Percentiles rank a stretch among this genome's conserved stretches.
These are phyloP conservation scores for Rhizopogon vulgaris DNA, from an alignment of 768 basidiomycete species.

Conservation along the genomic window DNA sequence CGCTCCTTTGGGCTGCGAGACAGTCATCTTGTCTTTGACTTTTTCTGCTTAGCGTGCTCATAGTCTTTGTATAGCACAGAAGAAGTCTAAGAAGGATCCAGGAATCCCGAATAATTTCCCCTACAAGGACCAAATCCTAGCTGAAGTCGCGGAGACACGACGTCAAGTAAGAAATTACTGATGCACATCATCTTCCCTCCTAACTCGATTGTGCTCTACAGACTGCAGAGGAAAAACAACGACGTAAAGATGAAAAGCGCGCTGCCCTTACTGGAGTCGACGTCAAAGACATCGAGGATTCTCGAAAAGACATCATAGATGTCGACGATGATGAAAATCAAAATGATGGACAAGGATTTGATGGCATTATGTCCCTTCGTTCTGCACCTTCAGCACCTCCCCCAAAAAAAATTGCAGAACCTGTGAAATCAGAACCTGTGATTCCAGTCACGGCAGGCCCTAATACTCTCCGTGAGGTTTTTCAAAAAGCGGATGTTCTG, in stretches of 20 bases:
- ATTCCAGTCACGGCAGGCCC: conserved; percentile 23
- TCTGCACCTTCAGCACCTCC: not conserved
- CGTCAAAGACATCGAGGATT: conserved; percentile 19
- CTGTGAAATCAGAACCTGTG: conserved; percentile 5
- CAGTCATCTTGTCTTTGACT: not conserved
- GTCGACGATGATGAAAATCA: conserved; percentile 25
- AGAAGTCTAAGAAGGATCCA: conserved; percentile 64
- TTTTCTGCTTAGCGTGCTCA: conserved; percentile 5
- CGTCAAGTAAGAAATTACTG: conserved; percentile 45
- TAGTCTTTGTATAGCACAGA: conserved; percentile 45
- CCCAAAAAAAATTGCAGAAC: not conserved
- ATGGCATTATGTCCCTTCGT: conserved; percentile 31
- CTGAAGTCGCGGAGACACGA: conserved; percentile 81
- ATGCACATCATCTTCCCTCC: not conserved
- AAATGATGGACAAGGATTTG: conserved; percentile 25
- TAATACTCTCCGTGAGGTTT: conserved; percentile 32
- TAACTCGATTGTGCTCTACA: conserved; percentile 20
- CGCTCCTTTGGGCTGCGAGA: not conserved
- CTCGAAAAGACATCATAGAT: conserved; percentile 22
- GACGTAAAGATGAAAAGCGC: conserved; percentile 60
- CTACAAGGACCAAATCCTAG: conserved; percentile 90
- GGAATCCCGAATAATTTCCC: conserved; percentile 93
- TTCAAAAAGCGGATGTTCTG: conserved; percentile 75
- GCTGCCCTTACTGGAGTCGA: conserved; percentile 28
- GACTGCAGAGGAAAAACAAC: conserved; percentile 74